Evolutionary conservation across 2,329 filamentous ascomycete species (phyloP).

Genomic region (Ciborinia camelliae): DNA sequence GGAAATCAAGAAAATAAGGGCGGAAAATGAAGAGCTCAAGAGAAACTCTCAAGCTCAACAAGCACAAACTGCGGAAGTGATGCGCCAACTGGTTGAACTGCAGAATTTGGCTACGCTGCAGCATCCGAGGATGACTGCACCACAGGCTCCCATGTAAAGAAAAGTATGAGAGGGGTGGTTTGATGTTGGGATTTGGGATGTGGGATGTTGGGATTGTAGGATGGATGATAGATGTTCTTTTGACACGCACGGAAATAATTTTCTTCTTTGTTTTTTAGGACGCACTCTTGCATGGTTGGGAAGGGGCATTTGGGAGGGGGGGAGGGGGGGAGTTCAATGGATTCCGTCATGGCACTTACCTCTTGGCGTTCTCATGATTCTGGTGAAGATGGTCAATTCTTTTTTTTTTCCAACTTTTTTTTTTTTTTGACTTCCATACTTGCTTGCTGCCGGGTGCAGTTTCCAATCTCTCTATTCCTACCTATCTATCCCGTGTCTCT

Average conservation of each 20-base stretch:
- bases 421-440: not conserved
- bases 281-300: slow-evolving; percentile 8
- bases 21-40: slow-evolving; percentile 57
- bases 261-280: not conserved
- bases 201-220: too few species aligned
- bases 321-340: slow-evolving; percentile 19
- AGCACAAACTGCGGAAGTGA: slow-evolving; percentile 18
- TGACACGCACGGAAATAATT: slow-evolving; percentile 1
- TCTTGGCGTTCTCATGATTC: slow-evolving; percentile 13
- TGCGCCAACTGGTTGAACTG: slow-evolving; percentile 20
- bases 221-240: not conserved
- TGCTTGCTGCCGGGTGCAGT: not conserved
- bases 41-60: slow-evolving; percentile 16
- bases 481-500: too few species aligned
- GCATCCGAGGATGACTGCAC: slow-evolving; percentile 16
- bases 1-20: slow-evolving; percentile 64
- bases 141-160: slow-evolving; percentile 19
- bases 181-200: not conserved
- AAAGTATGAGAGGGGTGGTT: not conserved
- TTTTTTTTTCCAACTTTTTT: too few species aligned
- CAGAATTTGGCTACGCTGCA: slow-evolving; percentile 16
- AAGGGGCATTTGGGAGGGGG: slow-evolving; percentile 15
- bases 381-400: not conserved
- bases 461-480: too few species aligned
- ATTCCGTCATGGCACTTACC: slow-evolving; percentile 4